Percentiles rank a stretch among this genome's conserved stretches.
phyloP scores from a whole-genome alignment of 305 asterid genomes.

The Rubia balearica region DNA sequence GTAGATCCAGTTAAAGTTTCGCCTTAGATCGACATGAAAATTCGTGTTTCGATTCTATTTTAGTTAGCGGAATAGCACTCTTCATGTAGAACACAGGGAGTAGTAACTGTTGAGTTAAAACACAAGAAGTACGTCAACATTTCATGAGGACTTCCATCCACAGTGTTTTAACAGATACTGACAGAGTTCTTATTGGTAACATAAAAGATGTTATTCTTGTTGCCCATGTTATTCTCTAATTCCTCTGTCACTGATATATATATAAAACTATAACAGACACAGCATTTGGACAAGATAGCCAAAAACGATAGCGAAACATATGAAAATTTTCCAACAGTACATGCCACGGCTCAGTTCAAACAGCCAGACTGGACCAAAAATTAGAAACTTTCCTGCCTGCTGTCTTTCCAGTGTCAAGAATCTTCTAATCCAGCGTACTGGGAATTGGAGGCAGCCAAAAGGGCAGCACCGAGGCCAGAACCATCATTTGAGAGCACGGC shows the following conservation, averaged over 20 bases:
- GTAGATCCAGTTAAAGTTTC: no score
- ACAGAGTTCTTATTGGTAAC: background rate
- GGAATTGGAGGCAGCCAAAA: slow-evolving; percentile 80
- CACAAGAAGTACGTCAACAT: no score
- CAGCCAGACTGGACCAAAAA: background rate
- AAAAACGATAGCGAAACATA: slow-evolving; percentile 3
- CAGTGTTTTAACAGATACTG: no score
- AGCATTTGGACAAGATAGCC: background rate
- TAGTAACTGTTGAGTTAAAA: no score
- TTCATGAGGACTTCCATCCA: no score
- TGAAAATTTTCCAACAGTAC: background rate
- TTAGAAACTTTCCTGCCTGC: background rate
- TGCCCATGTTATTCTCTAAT: background rate
- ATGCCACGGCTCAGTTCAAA: background rate
- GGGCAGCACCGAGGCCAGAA: slow-evolving; percentile 91
- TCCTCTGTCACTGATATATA: background rate
- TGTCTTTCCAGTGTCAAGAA: slow-evolving; percentile 13
- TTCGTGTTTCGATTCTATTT: no score
- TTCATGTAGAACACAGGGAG: background rate
- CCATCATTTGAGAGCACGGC: slow-evolving; percentile 66
- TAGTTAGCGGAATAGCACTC: background rate
- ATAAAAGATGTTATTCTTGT: background rate
- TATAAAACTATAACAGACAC: background rate
- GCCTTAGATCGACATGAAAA: no score
- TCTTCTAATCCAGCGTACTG: slow-evolving; percentile 46